Evolutionary conservation across 768 basidiomycete genomes (phyloP).

Genomic region (Naganishia onofrii): DNA sequence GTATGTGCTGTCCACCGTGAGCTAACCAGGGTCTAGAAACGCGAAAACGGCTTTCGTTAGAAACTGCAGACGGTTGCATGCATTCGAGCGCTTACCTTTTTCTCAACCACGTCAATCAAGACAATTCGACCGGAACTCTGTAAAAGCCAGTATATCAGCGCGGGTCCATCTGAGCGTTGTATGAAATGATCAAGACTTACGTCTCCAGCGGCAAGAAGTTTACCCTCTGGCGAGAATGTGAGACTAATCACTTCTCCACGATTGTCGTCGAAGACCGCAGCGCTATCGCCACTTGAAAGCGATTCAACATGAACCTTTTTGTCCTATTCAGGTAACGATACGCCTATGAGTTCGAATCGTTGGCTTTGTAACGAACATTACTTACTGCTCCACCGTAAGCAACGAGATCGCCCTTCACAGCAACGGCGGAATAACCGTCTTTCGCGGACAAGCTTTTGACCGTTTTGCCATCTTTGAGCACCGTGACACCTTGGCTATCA

Average conservation of each 20-base stretch:
- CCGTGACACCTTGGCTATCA: constrained; percentile 35
- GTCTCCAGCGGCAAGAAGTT: constrained; percentile 75
- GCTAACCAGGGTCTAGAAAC: constrained; percentile 46
- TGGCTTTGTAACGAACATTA: not conserved
- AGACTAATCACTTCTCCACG: constrained; percentile 69
- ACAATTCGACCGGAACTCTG: constrained; percentile 79
- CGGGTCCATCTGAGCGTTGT: not conserved
- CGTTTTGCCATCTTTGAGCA: constrained; percentile 59
- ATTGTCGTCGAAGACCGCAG: constrained; percentile 57
- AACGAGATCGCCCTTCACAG: constrained; percentile 53
- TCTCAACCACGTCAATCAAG: constrained; percentile 68
- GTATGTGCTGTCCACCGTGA: constrained; percentile 83
- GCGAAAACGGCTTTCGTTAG: not conserved
- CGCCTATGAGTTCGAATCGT: constrained; percentile 30
- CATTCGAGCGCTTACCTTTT: constrained; percentile 56
- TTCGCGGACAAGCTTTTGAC: constrained; percentile 46
- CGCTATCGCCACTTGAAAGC: constrained; percentile 58
- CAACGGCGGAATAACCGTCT: constrained; percentile 40
- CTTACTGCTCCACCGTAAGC: constrained; percentile 75
- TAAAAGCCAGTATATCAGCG: constrained; percentile 13
- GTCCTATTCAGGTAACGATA: constrained; percentile 57
- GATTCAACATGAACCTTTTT: constrained; percentile 64
- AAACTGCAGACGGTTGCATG: not conserved
- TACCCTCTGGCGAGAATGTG: constrained; percentile 75
- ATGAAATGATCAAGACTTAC: constrained; percentile 57